Evolutionary conservation across 139 green algal species (phyloP), one percentile per base, ranked within the genome.

Genomic region (Microglena sp.): DNA sequence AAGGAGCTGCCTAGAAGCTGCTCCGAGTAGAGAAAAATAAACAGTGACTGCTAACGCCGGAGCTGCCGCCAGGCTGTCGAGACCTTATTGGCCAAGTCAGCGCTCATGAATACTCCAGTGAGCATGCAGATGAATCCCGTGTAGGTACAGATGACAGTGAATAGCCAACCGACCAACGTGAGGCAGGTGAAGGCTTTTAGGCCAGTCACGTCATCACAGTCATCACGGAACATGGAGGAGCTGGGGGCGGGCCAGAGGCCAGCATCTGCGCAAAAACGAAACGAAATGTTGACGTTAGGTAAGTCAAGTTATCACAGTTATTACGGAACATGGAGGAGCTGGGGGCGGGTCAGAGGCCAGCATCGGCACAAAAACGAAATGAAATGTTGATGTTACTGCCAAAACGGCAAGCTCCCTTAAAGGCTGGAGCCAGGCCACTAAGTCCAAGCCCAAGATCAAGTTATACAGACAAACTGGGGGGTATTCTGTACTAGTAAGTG

Each of bases 101-200:
- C n/a, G n/a, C n/a, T n/a, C n/a, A n/a, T n/a, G n/a, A n/a, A n/a
- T n/a, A n/a, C n/a, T n/a, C n/a, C n/a, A n/a, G n/a, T n/a, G n/a
- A n/a, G n/a, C 59, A 66, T 66, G 15, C 73, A 64, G 2, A 62
- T 18, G 70, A 88, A 88, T 35, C 82, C 82, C 7, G 61, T 57
- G 73, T 86, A 88, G 56, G 82, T 88, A 72, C 66, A 77, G 32
- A 76, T 7, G 45, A 88, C 74, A 60, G 67, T 76, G 74, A 88
- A 86, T 2, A 84, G 22, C 68, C 59, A 78, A 24, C 82, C 82
- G 4, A 73, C 69, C 1, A 56, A 0, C 1, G 71, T 71, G 1
- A 88, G 74, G 69, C 82, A 88, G 33, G 1, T 33, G 44, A 85
- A 62, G 32, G 75, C 72, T 33, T 73, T 54, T 28, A 82, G 46